Evolutionary conservation across 129 eudicot species (phyloP), one percentile per base, ranked within the genome.

Genomic region (Artemisia tridentata): DNA sequence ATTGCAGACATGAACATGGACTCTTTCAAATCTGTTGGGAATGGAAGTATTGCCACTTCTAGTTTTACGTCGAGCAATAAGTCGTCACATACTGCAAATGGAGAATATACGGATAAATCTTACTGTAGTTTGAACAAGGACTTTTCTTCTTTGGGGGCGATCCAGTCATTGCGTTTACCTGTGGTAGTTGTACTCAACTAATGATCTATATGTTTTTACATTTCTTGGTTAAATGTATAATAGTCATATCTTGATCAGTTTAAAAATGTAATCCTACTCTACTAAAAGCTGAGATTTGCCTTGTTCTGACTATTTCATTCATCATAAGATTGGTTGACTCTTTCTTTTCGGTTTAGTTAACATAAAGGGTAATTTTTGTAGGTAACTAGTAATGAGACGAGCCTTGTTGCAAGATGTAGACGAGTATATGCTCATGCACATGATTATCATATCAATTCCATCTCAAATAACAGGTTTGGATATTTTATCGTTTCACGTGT

Each of bases 381-480:
- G 99, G 99, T 95, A 66, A 88, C 97, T 53, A 86, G 91, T 85
- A 78, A 82, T 9, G 99, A 90, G 80, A 90, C 97, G 16, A 95
- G 88, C 81, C 95, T 85, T 63, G 82, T 86, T 78, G 96, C 99
- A 65, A 85, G 96, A 80, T 95, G 99, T 78, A 86, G 97, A 78
- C 83, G 99, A 80, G 96, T 95, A 52, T 95, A 95, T 83, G 99
- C 99, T 19, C 97, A 95, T 95, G 99, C 99, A 29, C 99, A 95
- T 86, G 99, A 95, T 78, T 95, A 95, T 75, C 99, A 95, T 74
- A 90, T 95, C 63, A 95, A 95, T 83, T 95, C 99, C 23, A 95
- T 95, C 67, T 95, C 99, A 57, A 90, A 85, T 78, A 95, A 95
- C 86, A 95, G 99, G 99, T 89, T 49, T 46, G 65, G 41, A 71